Percentiles rank a stretch among this genome's conserved stretches.
Conservation (phyloP, 352 stramenopile genomes). For the Plasmopara halstedii region DNA sequence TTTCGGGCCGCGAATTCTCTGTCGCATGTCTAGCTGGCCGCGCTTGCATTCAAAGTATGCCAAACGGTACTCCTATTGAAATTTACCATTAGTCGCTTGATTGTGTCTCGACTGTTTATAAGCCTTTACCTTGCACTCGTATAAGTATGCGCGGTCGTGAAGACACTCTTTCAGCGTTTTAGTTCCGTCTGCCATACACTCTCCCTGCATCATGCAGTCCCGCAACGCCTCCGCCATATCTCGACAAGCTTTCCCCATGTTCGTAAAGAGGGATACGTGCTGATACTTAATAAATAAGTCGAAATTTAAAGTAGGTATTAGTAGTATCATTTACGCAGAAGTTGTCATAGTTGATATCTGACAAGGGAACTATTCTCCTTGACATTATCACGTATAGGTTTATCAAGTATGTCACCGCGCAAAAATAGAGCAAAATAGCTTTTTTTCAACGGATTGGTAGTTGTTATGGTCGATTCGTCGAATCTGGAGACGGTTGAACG, state of each 20-base stretch:
- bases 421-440: too few species aligned
- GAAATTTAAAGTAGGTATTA: too few species aligned
- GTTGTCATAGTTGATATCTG: too few species aligned
- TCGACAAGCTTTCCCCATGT: slow-evolving; percentile 79
- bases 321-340: too few species aligned
- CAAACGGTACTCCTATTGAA: slow-evolving; percentile 51
- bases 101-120: neutral
- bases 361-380: too few species aligned
- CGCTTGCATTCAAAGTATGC: slow-evolving; percentile 85
- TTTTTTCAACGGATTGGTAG: too few species aligned
- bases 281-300: too few species aligned
- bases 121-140: slow-evolving; percentile 57
- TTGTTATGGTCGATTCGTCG: too few species aligned
- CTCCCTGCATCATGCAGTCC: slow-evolving; percentile 69
- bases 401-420: too few species aligned
- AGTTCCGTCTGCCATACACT: slow-evolving; percentile 73
- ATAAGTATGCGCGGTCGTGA: slow-evolving; percentile 44
- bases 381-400: too few species aligned
- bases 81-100: slow-evolving; percentile 1
- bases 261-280: too few species aligned
- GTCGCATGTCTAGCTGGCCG: slow-evolving; percentile 79
- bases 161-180: slow-evolving; percentile 75
- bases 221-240: slow-evolving; percentile 76
- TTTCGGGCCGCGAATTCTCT: slow-evolving; percentile 69
- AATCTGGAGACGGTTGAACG: neutral